phyloP scores from a whole-genome alignment of 2,329 filamentous ascomycete species.

The Colletotrichum gigasporum region DNA sequence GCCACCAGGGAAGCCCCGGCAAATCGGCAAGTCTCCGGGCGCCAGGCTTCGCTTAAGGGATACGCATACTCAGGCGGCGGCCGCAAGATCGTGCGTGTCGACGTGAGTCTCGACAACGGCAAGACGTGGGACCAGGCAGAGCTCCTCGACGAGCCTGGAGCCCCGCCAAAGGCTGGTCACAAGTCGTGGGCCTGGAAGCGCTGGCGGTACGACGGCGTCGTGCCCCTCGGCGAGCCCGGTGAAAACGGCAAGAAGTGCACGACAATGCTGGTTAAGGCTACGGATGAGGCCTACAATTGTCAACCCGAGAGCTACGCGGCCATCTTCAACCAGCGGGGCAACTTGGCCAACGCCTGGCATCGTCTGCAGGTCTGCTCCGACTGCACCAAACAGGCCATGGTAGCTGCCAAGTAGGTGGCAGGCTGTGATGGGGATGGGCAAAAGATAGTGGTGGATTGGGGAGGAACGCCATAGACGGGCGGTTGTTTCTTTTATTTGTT shows the following conservation, averaged over 20 bases:
- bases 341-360: constrained; percentile 75
- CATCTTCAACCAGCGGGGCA: constrained; percentile 72
- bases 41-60: constrained; percentile 58
- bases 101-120: constrained; percentile 71
- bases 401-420: background rate
- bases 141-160: constrained; percentile 60
- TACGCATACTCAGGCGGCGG: constrained; percentile 77
- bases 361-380: constrained; percentile 54
- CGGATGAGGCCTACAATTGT: constrained; percentile 72
- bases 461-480: background rate
- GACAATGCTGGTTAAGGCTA: constrained; percentile 71
- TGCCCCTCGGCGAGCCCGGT: constrained; percentile 44
- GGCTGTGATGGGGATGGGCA: too few species aligned
- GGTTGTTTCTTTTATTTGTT: background rate
- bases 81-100: constrained; percentile 72
- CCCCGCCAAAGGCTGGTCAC: constrained; percentile 44
- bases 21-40: background rate
- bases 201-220: constrained; percentile 65
- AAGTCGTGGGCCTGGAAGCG: constrained; percentile 72
- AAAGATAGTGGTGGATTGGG: too few species aligned
- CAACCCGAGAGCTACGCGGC: constrained; percentile 69
- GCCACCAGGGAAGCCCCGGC: background rate
- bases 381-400: constrained; percentile 35
- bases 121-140: constrained; percentile 71
- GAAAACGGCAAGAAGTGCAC: constrained; percentile 50